phyloP scores from a whole-genome alignment of 1,139 yeast genomes.

The Geotrichum phurueaensis region DNA sequence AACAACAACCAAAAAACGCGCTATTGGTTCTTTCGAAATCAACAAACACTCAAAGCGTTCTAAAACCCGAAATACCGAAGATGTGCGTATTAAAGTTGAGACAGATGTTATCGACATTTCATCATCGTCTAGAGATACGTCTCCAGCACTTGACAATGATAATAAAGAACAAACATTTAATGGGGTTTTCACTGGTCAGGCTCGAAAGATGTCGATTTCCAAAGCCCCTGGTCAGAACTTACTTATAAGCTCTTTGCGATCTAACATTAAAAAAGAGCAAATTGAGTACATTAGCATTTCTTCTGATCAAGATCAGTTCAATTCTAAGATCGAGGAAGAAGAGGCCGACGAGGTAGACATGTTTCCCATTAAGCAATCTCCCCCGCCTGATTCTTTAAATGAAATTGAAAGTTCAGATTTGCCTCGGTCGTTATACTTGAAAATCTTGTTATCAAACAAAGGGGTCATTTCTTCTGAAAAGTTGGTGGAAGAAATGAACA shows the following conservation, averaged over 20 bases:
- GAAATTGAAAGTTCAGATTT: not conserved
- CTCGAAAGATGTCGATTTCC: not conserved
- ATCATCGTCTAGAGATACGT: conserved; percentile 5
- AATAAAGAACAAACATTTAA: not conserved
- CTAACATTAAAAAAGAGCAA: not conserved
- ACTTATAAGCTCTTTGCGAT: not conserved
- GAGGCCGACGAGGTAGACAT: not conserved
- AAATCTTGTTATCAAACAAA: not conserved
- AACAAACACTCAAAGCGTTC: not conserved
- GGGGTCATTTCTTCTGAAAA: conserved; percentile 2
- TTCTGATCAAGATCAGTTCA: not conserved
- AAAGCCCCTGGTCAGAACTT: not conserved
- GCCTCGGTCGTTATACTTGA: not conserved
- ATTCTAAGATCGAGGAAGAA: not conserved
- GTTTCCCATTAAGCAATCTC: not conserved
- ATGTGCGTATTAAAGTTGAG: not conserved
- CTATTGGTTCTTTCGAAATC: not conserved
- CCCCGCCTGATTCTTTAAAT: not conserved
- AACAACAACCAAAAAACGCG: not conserved
- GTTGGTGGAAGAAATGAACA: not conserved
- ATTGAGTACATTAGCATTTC: not conserved
- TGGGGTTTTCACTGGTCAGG: not conserved
- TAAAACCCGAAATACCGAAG: not conserved
- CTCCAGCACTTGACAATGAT: not conserved
- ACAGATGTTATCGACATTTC: conserved; percentile 6